These are phyloP conservation scores for Rhizophagus sp. DNA, from an alignment of 192 early-diverging fungal species.

Conservation along the genomic window DNA sequence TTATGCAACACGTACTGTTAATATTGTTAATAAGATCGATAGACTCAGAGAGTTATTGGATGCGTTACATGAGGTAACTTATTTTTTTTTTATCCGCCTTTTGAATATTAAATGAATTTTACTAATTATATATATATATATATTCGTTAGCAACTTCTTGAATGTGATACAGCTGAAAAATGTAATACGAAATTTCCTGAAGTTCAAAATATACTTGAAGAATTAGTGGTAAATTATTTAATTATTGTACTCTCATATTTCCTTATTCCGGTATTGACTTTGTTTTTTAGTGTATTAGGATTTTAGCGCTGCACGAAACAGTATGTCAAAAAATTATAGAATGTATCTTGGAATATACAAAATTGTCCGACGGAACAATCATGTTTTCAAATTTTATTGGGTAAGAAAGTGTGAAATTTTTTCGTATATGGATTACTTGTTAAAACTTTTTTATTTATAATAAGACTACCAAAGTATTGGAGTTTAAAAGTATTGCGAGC, in stretches of 20 bases:
- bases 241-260: not conserved
- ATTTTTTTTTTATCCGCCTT: not conserved
- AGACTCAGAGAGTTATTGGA: constrained; percentile 6
- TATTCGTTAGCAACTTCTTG: not conserved
- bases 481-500: not conserved
- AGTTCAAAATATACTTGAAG: constrained; percentile 6
- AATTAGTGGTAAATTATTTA: constrained; percentile 17
- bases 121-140: not conserved
- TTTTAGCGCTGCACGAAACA: not conserved
- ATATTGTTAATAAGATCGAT: constrained; percentile 17
- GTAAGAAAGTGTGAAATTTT: not conserved
- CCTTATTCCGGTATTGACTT: not conserved
- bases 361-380: not conserved
- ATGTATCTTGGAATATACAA: constrained; percentile 25
- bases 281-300: constrained; percentile 6
- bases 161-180: not conserved
- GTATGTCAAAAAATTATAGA: constrained; percentile 5
- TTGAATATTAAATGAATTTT: not conserved
- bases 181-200: constrained; percentile 10
- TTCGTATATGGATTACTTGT: not conserved
- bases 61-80: constrained; percentile 18
- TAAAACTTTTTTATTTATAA: not conserved
- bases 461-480: constrained; percentile 10
- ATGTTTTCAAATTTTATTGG: not conserved
- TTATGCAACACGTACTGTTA: not conserved